Conservation (phyloP, 2,329 filamentous ascomycete genomes). For the Nannizziopsis arthrosporioides region DNA sequence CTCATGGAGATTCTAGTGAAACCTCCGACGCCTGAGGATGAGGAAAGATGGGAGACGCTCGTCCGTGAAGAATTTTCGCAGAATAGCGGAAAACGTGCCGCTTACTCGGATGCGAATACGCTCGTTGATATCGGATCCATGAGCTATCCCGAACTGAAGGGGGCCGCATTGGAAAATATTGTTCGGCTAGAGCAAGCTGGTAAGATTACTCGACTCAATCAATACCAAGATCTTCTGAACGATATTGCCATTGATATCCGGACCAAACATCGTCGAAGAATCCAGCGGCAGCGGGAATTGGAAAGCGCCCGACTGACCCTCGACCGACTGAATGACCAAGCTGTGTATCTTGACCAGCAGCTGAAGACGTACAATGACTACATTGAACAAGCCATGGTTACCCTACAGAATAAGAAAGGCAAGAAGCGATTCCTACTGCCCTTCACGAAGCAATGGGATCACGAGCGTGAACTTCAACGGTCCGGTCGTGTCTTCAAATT, state of each 20-base stretch:
- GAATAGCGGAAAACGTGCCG: slow-evolving; percentile 59
- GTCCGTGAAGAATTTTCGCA: slow-evolving; percentile 68
- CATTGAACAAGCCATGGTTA: slow-evolving; percentile 96
- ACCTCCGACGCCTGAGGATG: slow-evolving; percentile 74
- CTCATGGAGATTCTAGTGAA: slow-evolving; percentile 94
- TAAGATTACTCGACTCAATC: slow-evolving; percentile 73
- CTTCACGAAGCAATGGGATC: slow-evolving; percentile 97
- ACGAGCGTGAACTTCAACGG: slow-evolving; percentile 88
- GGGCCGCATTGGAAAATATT: slow-evolving; percentile 86
- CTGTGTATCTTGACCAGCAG: slow-evolving; percentile 84
- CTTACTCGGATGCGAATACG: slow-evolving; percentile 75
- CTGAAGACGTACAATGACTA: slow-evolving; percentile 98
- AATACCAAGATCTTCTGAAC: slow-evolving; percentile 96
- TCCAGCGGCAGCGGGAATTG: slow-evolving; percentile 82
- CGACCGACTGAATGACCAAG: slow-evolving; percentile 47
- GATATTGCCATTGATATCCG: slow-evolving; percentile 93
- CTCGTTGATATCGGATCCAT: slow-evolving; percentile 82
- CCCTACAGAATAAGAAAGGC: slow-evolving; percentile 90
- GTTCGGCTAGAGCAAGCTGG: slow-evolving; percentile 77
- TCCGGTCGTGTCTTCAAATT: slow-evolving; percentile 92
- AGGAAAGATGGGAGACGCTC: slow-evolving; percentile 72
- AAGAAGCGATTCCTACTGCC: slow-evolving; percentile 90
- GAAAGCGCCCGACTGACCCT: slow-evolving; percentile 47
- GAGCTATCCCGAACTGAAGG: slow-evolving; percentile 85
- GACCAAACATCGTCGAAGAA: slow-evolving; percentile 83